Evolutionary conservation across 1,284 basidiomycete species (phyloP).

Genomic region (Somion occarium): DNA sequence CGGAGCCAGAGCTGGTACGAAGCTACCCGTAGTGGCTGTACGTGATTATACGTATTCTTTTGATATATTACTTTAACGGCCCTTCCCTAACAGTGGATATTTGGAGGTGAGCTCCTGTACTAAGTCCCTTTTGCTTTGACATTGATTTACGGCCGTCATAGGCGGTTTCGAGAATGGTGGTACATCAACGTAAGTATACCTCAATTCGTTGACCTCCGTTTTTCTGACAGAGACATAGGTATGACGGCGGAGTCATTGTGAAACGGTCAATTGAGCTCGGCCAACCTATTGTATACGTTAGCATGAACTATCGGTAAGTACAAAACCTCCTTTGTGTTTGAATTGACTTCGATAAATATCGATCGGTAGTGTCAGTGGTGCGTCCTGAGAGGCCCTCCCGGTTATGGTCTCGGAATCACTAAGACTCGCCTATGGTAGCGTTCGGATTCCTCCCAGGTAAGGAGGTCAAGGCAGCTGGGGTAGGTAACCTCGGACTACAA

Average conservation of each 20-base stretch:
- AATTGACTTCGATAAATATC: neutral
- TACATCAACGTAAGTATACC: constrained; percentile 9
- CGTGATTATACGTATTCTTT: constrained; percentile 13
- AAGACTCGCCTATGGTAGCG: constrained; percentile 18
- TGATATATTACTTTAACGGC: neutral
- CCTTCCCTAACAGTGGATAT: constrained; percentile 42
- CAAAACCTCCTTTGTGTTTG: neutral
- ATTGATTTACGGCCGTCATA: constrained; percentile 5
- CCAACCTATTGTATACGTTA: constrained; percentile 28
- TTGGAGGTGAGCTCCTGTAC: constrained; percentile 36
- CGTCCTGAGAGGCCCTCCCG: neutral
- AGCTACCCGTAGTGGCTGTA: constrained; percentile 51
- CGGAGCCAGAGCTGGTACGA: constrained; percentile 29
- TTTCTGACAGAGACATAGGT: constrained; percentile 11
- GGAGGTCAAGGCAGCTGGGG: constrained; percentile 44
- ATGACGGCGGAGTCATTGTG: constrained; percentile 27
- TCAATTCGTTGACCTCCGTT: constrained; percentile 4
- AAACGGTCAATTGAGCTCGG: constrained; percentile 30
- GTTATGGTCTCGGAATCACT: neutral
- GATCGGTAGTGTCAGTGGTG: neutral
- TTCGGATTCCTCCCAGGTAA: constrained; percentile 48
- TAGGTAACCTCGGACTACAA: constrained; percentile 50
- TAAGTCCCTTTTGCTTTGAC: constrained; percentile 10
- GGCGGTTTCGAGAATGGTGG: constrained; percentile 28
- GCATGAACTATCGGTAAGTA: constrained; percentile 31